Conservation (phyloP, 1,284 basidiomycete genomes). For the Melampsora americana region DNA sequence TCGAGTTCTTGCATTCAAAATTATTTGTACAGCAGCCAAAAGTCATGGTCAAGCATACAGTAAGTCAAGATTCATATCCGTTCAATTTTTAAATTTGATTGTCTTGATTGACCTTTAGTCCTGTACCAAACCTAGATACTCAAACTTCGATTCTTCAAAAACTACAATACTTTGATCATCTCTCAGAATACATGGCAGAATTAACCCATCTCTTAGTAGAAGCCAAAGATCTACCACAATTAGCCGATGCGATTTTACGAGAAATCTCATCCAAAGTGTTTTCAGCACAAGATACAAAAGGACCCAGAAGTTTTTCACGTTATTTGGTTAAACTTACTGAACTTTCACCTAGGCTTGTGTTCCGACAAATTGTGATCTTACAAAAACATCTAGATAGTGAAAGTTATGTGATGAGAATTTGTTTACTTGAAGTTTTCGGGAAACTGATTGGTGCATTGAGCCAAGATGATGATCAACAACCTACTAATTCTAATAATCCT, state of each 20-base stretch:
- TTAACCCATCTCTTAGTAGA: slow-evolving; percentile 73
- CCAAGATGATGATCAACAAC: slow-evolving; percentile 80
- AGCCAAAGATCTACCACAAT: slow-evolving; percentile 82
- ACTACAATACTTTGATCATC: slow-evolving; percentile 89
- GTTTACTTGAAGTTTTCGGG: slow-evolving; percentile 53
- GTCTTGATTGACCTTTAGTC: neutral
- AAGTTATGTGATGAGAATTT: slow-evolving; percentile 87
- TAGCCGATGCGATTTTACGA: slow-evolving; percentile 78
- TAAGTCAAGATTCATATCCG: slow-evolving; percentile 7
- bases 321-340: slow-evolving; percentile 83
- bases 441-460: slow-evolving; percentile 58
- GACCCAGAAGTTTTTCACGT: slow-evolving; percentile 75
- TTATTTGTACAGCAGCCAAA: slow-evolving; percentile 88
- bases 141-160: slow-evolving; percentile 88
- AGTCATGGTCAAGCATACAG: slow-evolving; percentile 78
- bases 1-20: slow-evolving; percentile 73
- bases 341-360: slow-evolving; percentile 73
- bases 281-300: slow-evolving; percentile 77
- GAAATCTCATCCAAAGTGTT: slow-evolving; percentile 78
- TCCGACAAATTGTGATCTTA: slow-evolving; percentile 84
- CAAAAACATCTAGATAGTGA: slow-evolving; percentile 86
- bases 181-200: slow-evolving; percentile 90
- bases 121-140: slow-evolving; percentile 55
- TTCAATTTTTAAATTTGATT: neutral
- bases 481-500: slow-evolving; percentile 71